These are phyloP conservation scores for Rhizopogon sp. DNA, from an alignment of 768 basidiomycete genomes.

Conservation along the genomic window DNA sequence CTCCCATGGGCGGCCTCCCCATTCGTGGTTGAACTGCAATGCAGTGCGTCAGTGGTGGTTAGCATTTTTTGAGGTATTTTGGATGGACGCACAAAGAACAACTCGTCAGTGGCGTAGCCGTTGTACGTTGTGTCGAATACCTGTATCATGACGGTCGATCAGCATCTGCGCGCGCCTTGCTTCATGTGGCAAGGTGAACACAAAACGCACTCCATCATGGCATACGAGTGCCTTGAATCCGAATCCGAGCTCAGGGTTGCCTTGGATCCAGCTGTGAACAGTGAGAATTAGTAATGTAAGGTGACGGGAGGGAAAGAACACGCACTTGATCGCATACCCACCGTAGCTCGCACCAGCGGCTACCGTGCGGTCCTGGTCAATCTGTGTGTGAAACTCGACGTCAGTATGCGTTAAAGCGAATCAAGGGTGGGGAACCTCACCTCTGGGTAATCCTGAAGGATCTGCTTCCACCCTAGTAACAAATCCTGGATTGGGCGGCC, in stretches of 20 bases:
- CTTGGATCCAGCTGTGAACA: slow-evolving; percentile 81
- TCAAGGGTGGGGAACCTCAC: slow-evolving; percentile 28
- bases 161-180: not conserved
- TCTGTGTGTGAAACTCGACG: slow-evolving; percentile 32
- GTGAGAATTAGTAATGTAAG: slow-evolving; percentile 1
- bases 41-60: not conserved
- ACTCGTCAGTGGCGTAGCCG: slow-evolving; percentile 87
- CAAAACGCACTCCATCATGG: slow-evolving; percentile 75
- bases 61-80: not conserved
- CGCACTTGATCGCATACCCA: slow-evolving; percentile 85
- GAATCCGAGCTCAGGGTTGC: slow-evolving; percentile 84
- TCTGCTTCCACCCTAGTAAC: slow-evolving; percentile 68
- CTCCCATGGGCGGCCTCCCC: slow-evolving; percentile 82
- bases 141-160: slow-evolving; percentile 21
- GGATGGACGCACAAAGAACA: slow-evolving; percentile 69
- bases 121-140: slow-evolving; percentile 76
- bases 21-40: slow-evolving; percentile 77
- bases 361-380: slow-evolving; percentile 64
- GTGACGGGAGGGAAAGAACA: not conserved
- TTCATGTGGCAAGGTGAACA: slow-evolving; percentile 2
- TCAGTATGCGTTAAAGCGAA: not conserved
- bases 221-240: slow-evolving; percentile 88
- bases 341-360: slow-evolving; percentile 84
- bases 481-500: slow-evolving; percentile 82
- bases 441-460: slow-evolving; percentile 64